A percentile compares a stretch with the other conserved stretches of the same genome.
Conservation (phyloP, 2,329 filamentous ascomycete species). For the Fusarium decemcellulare region DNA sequence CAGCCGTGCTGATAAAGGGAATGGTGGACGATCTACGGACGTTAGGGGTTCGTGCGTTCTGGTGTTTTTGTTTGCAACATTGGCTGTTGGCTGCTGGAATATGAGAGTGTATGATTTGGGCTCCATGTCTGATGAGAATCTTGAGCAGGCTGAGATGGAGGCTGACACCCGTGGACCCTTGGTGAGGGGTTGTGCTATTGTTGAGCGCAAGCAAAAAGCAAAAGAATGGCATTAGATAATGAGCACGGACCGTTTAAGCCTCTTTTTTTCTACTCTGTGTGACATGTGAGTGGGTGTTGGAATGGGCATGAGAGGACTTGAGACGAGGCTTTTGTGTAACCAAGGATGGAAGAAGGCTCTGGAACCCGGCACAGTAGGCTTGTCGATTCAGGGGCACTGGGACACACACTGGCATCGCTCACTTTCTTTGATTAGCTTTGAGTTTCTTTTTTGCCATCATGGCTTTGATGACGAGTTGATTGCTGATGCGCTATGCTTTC, state of each 20-base stretch:
- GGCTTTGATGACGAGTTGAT: neutral
- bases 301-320: slow-evolving; percentile 32
- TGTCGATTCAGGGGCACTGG: slow-evolving; percentile 6
- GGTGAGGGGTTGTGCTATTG: slow-evolving; percentile 1
- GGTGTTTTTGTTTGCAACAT: neutral
- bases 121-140: neutral
- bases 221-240: neutral
- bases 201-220: neutral
- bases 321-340: slow-evolving; percentile 25
- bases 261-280: neutral
- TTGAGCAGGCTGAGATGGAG: slow-evolving; percentile 23
- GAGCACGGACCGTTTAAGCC: slow-evolving; percentile 3
- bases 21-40: neutral
- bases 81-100: too few relatives aligned
- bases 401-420: neutral
- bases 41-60: slow-evolving; percentile 1
- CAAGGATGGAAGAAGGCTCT: slow-evolving; percentile 15
- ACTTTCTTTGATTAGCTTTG: neutral
- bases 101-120: too few relatives aligned
- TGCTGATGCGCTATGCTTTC: neutral
- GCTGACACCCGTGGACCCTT: slow-evolving; percentile 36
- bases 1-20: slow-evolving; percentile 3
- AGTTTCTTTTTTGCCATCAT: too few relatives aligned
- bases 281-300: slow-evolving; percentile 6
- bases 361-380: slow-evolving; percentile 19